These are phyloP conservation scores for Lasiodiplodia theobromae DNA, from an alignment of 2,329 filamentous ascomycete genomes.

Conservation along the genomic window DNA sequence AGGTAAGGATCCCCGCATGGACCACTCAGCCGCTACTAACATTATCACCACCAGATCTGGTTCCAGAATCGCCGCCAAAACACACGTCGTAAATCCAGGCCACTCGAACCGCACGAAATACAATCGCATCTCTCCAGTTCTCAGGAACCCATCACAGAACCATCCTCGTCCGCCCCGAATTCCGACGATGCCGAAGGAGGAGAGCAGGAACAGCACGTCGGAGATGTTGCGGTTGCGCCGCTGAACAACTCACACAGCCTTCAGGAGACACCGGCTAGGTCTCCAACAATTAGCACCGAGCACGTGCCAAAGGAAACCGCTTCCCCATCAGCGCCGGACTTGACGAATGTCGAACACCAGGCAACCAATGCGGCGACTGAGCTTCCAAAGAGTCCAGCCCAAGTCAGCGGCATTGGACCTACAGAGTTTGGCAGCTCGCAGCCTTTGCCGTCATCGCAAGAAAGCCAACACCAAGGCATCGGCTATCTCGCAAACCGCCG, in stretches of 20 bases:
- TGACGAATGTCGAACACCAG: slow-evolving; percentile 34
- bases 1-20: slow-evolving; percentile 66
- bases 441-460: slow-evolving; percentile 41
- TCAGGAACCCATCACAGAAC: slow-evolving; percentile 9
- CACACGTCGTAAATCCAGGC: slow-evolving; percentile 85
- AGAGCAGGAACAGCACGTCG: slow-evolving; percentile 25
- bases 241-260: not conserved
- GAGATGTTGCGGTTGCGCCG: slow-evolving; percentile 17
- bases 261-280: not conserved
- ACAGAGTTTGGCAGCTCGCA: slow-evolving; percentile 43
- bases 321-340: not conserved
- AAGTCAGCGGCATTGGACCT: slow-evolving; percentile 34
- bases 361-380: slow-evolving; percentile 35
- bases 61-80: slow-evolving; percentile 96
- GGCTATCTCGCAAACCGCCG: slow-evolving; percentile 56
- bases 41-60: slow-evolving; percentile 74
- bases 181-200: slow-evolving; percentile 34
- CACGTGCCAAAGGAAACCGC: not conserved
- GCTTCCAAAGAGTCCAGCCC: slow-evolving; percentile 35
- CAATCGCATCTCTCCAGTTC: slow-evolving; percentile 35
- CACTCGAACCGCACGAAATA: slow-evolving; percentile 57
- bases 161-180: slow-evolving; percentile 25
- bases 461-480: slow-evolving; percentile 40
- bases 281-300: not conserved
- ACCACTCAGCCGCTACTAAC: slow-evolving; percentile 31